A percentile compares a stretch with the other conserved stretches of the same genome.
phyloP scores from a whole-genome alignment of 2,329 filamentous ascomycete species.

The Myriosclerotinia curreyana region DNA sequence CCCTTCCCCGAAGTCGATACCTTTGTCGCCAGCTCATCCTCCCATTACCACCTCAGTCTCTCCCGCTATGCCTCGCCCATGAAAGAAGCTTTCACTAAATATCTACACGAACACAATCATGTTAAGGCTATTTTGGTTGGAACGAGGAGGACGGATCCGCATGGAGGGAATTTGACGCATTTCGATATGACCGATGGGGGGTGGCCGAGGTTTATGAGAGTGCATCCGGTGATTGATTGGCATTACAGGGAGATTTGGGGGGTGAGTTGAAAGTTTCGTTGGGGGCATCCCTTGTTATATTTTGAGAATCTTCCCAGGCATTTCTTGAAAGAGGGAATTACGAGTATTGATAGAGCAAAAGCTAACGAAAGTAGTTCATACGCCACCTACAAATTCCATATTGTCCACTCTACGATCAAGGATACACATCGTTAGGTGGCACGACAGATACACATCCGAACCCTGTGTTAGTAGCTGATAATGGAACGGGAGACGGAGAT shows the following conservation, averaged over 20 bases:
- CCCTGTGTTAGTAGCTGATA: conserved; percentile 57
- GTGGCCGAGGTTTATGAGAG: conserved; percentile 89
- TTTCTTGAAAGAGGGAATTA: too few relatives aligned
- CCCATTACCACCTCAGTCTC: conserved; percentile 71
- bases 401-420: conserved; percentile 80
- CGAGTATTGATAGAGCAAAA: neutral
- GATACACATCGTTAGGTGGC: conserved; percentile 91
- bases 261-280: conserved; percentile 52
- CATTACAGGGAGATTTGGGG: conserved; percentile 94
- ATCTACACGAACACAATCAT: conserved; percentile 60
- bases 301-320: neutral
- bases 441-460: conserved; percentile 87
- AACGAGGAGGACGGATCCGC: conserved; percentile 86
- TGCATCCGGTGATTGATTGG: conserved; percentile 98
- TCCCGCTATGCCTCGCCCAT: conserved; percentile 74
- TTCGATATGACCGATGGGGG: conserved; percentile 86
- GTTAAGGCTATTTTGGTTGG: conserved; percentile 83
- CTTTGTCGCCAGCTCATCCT: conserved; percentile 69
- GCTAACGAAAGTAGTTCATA: conserved; percentile 60
- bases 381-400: conserved; percentile 76
- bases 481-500: conserved; percentile 36
- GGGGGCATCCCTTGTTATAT: neutral
- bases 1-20: conserved; percentile 83
- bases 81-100: conserved; percentile 75
- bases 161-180: conserved; percentile 72